Evolutionary conservation across 202 grass and related monocot species (phyloP), one percentile per base, ranked within the genome.

Genomic region (Panicum virgatum): DNA sequence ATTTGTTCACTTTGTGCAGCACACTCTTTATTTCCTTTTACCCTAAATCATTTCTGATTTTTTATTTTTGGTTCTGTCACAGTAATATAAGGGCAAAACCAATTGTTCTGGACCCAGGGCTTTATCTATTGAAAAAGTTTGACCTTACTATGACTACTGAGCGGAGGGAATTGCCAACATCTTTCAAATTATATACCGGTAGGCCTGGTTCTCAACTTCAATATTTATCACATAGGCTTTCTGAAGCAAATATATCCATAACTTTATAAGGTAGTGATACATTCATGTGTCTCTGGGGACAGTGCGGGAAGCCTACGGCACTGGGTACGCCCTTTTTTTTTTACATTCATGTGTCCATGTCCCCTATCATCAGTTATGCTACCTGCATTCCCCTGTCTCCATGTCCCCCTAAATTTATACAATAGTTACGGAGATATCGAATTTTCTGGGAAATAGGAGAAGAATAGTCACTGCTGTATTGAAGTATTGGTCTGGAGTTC

Each of bases 121-220:
- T 98, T 51, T 98, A 93, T 88, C 87, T 99, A 5, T 99, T 89
- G 29, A 99, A 99, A 82, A 96, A 99, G 62, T 92, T 93, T 87
- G 92, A 94, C 66, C 83, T 96, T 82, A 80, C 92, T 48, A 81
- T 72, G 40, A 96, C 96, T 64, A 76, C 91, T 72, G 87, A 93
- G 69, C 81, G 82, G 12, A 82, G 96, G 62, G 90, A 96, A 88
- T 60, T 98, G 29, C 92, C 96, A 63, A 96, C 92, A 48, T 87
- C 96, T 81, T 98, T 98, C 80, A 91, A 98, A 58, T 83, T 98
- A 88, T 98, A 90, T 83, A 96, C 93, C 53, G 96, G 96, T 92
- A 88, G 52, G 82, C 29, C 44, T 53, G 62, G 40, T 84, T 67
- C 59, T 68, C 62, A 53, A 71, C 73, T 82, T 69, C 53, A 75